Percentiles rank a stretch among this genome's conserved stretches.
Conservation (phyloP, 164 flowering plant species). For the Amborella trichopoda region DNA sequence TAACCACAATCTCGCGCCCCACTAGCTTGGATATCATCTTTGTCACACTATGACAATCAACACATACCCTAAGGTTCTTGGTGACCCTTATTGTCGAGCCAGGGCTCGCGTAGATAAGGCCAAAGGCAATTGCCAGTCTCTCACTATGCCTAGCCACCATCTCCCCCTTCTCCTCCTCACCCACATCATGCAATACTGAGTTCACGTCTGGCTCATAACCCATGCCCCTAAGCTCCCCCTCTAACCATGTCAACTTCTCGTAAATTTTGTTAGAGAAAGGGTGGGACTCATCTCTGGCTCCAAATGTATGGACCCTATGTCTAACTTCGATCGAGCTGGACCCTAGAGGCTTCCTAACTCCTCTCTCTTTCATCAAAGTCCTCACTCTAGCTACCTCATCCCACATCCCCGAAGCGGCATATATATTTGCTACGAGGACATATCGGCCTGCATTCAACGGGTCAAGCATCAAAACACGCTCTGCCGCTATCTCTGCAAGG, state of each 20-base stretch:
- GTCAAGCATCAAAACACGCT: slow-evolving; percentile 28
- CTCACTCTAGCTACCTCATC: slow-evolving; percentile 30
- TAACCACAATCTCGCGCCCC: no score
- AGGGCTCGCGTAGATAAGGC: slow-evolving; percentile 36
- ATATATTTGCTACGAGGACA: slow-evolving; percentile 26
- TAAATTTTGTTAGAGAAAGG: slow-evolving; percentile 16
- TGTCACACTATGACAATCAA: no score
- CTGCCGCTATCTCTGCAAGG: slow-evolving; percentile 27
- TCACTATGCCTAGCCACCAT: slow-evolving; percentile 54
- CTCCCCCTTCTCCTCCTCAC: neutral
- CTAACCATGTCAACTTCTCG: slow-evolving; percentile 18
- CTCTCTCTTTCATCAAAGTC: slow-evolving; percentile 22
- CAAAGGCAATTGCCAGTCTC: slow-evolving; percentile 61
- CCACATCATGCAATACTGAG: neutral
- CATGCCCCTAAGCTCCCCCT: slow-evolving; percentile 4
- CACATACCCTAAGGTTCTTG: no score
- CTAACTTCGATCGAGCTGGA: slow-evolving; percentile 27
- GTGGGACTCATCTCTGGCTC: slow-evolving; percentile 30
- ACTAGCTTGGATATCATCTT: no score
- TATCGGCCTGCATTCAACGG: slow-evolving; percentile 30
- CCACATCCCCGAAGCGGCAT: slow-evolving; percentile 25
- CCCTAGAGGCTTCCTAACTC: slow-evolving; percentile 28
- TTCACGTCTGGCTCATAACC: neutral
- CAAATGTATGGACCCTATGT: slow-evolving; percentile 18
- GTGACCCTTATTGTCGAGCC: slow-evolving; percentile 33